Percentiles rank a stretch among this genome's conserved stretches.
phyloP scores from a whole-genome alignment of 495 filamentous ascomycete species.

The Terfezia claveryi region DNA sequence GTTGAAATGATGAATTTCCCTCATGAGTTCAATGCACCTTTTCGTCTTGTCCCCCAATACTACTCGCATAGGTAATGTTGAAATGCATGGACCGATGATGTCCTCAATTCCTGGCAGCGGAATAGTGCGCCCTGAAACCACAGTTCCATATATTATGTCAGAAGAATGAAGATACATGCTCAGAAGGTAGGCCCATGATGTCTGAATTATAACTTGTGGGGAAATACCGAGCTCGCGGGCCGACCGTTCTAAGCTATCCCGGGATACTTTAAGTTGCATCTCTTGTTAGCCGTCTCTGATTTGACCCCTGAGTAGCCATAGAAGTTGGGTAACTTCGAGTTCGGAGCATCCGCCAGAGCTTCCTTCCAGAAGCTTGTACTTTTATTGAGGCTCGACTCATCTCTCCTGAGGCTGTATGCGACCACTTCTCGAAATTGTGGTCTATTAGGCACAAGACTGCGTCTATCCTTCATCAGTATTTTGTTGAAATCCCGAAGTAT shows the following conservation, averaged over 20 bases:
- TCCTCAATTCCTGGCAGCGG: slow-evolving; percentile 42
- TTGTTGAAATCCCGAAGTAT: slow-evolving; percentile 38
- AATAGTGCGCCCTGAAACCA: slow-evolving; percentile 52
- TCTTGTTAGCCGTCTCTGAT: slow-evolving; percentile 3
- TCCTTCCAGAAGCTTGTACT: slow-evolving; percentile 34
- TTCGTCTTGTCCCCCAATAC: slow-evolving; percentile 23
- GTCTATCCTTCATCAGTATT: slow-evolving; percentile 18
- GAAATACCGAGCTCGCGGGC: slow-evolving; percentile 18
- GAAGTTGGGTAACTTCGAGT: slow-evolving; percentile 25
- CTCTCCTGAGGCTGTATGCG: slow-evolving; percentile 18
- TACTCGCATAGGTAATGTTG: slow-evolving; percentile 43
- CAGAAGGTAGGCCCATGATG: slow-evolving; percentile 44
- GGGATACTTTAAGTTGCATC: slow-evolving; percentile 6
- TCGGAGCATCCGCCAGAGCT: slow-evolving; percentile 26
- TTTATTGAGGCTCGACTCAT: slow-evolving; percentile 14
- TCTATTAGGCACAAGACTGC: slow-evolving; percentile 12
- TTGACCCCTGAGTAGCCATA: slow-evolving; percentile 12
- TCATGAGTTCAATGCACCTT: slow-evolving; percentile 34
- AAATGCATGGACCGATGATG: slow-evolving; percentile 50
- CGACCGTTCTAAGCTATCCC: slow-evolving; percentile 10
- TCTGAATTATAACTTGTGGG: slow-evolving; percentile 47
- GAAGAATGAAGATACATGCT: slow-evolving; percentile 34
- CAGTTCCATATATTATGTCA: slow-evolving; percentile 53
- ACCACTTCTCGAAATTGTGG: slow-evolving; percentile 32
- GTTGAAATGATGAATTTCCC: slow-evolving; percentile 36